phyloP scores from a whole-genome alignment of 495 filamentous ascomycete species.

The Evansstolkia leycettana region DNA sequence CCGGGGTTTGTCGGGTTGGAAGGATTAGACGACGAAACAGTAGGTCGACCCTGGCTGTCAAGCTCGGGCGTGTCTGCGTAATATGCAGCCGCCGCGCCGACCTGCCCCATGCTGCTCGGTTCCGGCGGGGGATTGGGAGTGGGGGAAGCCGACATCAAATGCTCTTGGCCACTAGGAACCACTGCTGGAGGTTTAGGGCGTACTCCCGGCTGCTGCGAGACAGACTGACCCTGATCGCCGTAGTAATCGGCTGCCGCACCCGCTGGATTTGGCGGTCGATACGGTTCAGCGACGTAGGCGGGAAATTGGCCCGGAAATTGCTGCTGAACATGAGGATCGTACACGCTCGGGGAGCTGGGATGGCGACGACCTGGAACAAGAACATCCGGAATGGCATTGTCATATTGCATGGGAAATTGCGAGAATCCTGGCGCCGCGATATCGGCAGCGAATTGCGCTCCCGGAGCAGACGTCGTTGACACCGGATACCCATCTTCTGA shows the following conservation, averaged over 20 bases:
- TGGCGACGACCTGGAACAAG: conserved; percentile 7
- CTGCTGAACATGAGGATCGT: conserved; percentile 40
- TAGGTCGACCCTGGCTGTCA: conserved; percentile 9
- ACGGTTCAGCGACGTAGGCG: conserved; percentile 28
- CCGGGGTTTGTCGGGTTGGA: conserved; percentile 14
- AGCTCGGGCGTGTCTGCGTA: conserved; percentile 17
- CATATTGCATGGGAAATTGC: conserved; percentile 33
- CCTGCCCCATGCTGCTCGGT: conserved; percentile 35
- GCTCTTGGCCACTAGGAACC: conserved; percentile 37
- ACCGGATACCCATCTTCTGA: conserved; percentile 18
- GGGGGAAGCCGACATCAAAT: conserved; percentile 37
- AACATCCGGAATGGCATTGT: conserved; percentile 9
- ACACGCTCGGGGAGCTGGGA: conserved; percentile 14
- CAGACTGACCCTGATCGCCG: conserved; percentile 51
- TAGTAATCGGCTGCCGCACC: conserved; percentile 54
- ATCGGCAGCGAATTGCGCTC: conserved; percentile 9
- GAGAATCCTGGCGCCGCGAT: conserved; percentile 30
- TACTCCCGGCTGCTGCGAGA: conserved; percentile 47
- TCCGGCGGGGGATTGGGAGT: conserved; percentile 37
- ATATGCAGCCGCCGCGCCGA: conserved; percentile 41
- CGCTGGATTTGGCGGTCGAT: conserved; percentile 37
- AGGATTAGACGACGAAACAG: conserved; percentile 8
- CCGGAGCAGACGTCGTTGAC: background rate
- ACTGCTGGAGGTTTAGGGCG: conserved; percentile 40
- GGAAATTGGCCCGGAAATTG: conserved; percentile 52